Evolutionary conservation across 2,329 filamentous ascomycete genomes (phyloP).

Genomic region (Hysterium pulicare): DNA sequence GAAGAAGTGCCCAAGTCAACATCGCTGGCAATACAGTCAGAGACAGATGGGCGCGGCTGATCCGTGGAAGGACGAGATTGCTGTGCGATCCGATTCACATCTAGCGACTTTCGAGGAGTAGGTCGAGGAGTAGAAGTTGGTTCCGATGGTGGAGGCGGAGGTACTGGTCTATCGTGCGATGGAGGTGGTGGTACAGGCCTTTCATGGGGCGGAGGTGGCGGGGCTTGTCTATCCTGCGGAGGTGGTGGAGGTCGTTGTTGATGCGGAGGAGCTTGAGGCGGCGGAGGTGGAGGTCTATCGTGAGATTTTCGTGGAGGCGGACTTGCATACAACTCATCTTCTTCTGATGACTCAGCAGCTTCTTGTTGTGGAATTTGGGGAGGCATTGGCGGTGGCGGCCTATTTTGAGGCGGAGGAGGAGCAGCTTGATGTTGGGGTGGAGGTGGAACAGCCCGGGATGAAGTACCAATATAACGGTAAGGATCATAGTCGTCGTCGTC

Average conservation of each 20-base stretch:
- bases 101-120: constrained; percentile 58
- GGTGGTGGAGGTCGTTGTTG: constrained; percentile 34
- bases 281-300: constrained; percentile 33
- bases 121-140: constrained; percentile 44
- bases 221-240: constrained; percentile 40
- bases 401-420: constrained; percentile 34
- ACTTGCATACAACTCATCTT: constrained; percentile 37
- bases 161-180: constrained; percentile 39
- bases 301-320: constrained; percentile 35
- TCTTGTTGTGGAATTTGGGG: constrained; percentile 17
- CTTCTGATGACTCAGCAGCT: constrained; percentile 27
- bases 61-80: constrained; percentile 67
- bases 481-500: constrained; percentile 68
- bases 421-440: constrained; percentile 33
- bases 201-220: constrained; percentile 46
- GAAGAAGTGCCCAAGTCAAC: constrained; percentile 72
- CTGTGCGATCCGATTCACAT: constrained; percentile 55
- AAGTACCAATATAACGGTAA: constrained; percentile 49
- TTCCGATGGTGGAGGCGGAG: constrained; percentile 42
- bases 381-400: constrained; percentile 23
- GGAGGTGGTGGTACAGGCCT: constrained; percentile 48
- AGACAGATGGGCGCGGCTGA: constrained; percentile 66
- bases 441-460: constrained; percentile 31
- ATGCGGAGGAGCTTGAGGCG: constrained; percentile 34
- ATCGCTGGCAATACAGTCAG: constrained; percentile 84